Evolutionary conservation across 2,329 filamentous ascomycete genomes (phyloP), one percentile per base, ranked within the genome.

Genomic region (Beauveria asiatica): DNA sequence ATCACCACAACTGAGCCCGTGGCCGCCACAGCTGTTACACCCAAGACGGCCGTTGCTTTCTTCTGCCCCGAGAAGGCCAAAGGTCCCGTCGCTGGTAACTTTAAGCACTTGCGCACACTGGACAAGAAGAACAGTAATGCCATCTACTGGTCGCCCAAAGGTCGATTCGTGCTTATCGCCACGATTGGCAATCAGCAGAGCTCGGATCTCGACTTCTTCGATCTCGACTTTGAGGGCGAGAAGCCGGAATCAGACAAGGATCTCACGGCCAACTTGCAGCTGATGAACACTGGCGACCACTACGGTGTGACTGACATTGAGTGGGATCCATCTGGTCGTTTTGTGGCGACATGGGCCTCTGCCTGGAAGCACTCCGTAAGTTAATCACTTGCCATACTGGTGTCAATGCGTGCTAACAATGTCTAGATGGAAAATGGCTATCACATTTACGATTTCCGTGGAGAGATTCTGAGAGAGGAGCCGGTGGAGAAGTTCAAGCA

Each of bases 121-220:
- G 94, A 99, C 69, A 97, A 97, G 86, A 97, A 97, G 86, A 97
- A 95, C 78, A 96, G 89, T 83, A 99, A 99, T 72, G 92, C 90
- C 65, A 99, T 99, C 71, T 97, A 97, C 85, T 99, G 94, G 94
- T 96, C 92, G 21, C 94, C 94, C 25, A 90, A 88, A 74, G 94
- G 94, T 58, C 88, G 94, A 53, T 99, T 99, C 70, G 93, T 97
- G 42, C 87, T 97, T 51, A 86, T 99, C 59, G 94, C 92, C 58
- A 95, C 94, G 11, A 90, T 99, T 57, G 86, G 90, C 75, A 97
- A 92, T 69, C 87, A 92, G 72, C 90, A 96, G 75, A 93, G 87
- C 76, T 96, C 91, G 65, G 94, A 99, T 65, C 85, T 99, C 62
- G 94, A 99, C 72, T 99, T 99, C 79, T 97, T 87, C 80, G 94